Conservation (phyloP, 1,284 basidiomycete species). For the Cystobasidium pallidum region DNA sequence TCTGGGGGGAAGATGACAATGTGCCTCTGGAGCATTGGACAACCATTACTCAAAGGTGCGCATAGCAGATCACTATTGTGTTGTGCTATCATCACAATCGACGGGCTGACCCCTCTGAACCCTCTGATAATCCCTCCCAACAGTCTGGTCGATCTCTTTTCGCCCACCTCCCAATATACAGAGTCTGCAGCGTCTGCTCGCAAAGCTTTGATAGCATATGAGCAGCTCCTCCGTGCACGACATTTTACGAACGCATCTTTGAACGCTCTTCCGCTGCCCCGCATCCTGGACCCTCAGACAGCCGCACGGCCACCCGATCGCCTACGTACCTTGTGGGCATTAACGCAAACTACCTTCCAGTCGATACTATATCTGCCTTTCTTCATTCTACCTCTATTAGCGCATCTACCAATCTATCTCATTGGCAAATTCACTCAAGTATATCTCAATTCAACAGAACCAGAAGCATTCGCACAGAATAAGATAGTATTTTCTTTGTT, state of each 20-base stretch:
- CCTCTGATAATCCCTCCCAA: too few species aligned
- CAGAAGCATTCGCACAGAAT: conserved; percentile 71
- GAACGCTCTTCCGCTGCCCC: conserved; percentile 71
- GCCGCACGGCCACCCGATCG: conserved; percentile 74
- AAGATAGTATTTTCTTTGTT: conserved; percentile 79
- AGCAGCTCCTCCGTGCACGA: conserved; percentile 79
- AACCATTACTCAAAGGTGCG: conserved; percentile 74
- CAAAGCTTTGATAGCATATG: conserved; percentile 77
- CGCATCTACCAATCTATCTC: conserved; percentile 80
- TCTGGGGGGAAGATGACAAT: conserved; percentile 77
- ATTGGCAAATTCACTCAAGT: conserved; percentile 61
- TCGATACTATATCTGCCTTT: conserved; percentile 76
- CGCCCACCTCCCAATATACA: conserved; percentile 49
- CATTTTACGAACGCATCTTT: conserved; percentile 80
- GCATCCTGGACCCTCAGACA: conserved; percentile 71
- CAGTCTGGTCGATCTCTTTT: conserved; percentile 50
- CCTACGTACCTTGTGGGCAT: conserved; percentile 72
- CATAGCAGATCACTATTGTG: too few species aligned
- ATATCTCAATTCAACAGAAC: conserved; percentile 71
- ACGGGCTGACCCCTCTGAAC: too few species aligned
- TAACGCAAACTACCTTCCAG: conserved; percentile 74
- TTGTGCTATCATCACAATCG: too few species aligned
- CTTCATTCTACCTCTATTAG: conserved; percentile 78
- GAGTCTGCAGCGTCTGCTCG: conserved; percentile 65
- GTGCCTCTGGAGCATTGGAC: conserved; percentile 79